Conservation (phyloP, 768 basidiomycete species). For the Termitomyces sp. region DNA sequence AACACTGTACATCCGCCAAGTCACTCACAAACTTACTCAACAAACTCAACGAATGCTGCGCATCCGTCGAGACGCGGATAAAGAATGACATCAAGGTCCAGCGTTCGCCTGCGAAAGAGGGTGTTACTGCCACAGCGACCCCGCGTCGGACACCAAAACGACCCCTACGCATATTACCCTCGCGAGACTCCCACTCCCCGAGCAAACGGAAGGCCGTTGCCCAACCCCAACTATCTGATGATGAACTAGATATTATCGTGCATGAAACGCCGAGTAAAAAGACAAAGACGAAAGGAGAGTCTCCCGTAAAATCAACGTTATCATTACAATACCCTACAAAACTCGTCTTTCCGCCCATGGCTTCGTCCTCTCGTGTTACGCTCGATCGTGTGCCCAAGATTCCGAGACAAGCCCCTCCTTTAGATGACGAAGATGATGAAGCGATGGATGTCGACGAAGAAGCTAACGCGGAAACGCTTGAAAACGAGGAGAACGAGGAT, state of each 20-base stretch:
- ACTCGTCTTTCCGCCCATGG: slow-evolving; percentile 8
- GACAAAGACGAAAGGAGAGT: slow-evolving; percentile 31
- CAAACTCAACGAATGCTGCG: slow-evolving; percentile 22
- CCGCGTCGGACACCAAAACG: slow-evolving; percentile 23
- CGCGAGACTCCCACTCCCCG: slow-evolving; percentile 33
- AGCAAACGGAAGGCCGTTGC: slow-evolving; percentile 31
- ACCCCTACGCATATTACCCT: slow-evolving; percentile 28
- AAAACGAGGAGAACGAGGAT: slow-evolving; percentile 21
- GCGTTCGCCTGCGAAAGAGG: slow-evolving; percentile 17
- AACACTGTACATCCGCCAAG: slow-evolving; percentile 22
- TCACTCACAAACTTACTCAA: slow-evolving; percentile 21
- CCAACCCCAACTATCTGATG: slow-evolving; percentile 18
- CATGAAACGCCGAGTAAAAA: slow-evolving; percentile 44
- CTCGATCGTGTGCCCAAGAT: not conserved
- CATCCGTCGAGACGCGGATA: slow-evolving; percentile 19
- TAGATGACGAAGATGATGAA: not conserved
- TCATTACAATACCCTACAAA: not conserved
- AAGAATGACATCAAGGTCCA: slow-evolving; percentile 17
- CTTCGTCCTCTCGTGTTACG: slow-evolving; percentile 15
- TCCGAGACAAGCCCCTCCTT: not conserved
- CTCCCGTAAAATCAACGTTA: slow-evolving; percentile 13
- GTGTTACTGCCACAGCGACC: slow-evolving; percentile 16
- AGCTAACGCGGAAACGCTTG: slow-evolving; percentile 5
- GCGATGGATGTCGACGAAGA: slow-evolving; percentile 14
- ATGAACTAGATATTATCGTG: slow-evolving; percentile 25